Conservation (phyloP, 495 filamentous ascomycete species). For the Podospora didyma region DNA sequence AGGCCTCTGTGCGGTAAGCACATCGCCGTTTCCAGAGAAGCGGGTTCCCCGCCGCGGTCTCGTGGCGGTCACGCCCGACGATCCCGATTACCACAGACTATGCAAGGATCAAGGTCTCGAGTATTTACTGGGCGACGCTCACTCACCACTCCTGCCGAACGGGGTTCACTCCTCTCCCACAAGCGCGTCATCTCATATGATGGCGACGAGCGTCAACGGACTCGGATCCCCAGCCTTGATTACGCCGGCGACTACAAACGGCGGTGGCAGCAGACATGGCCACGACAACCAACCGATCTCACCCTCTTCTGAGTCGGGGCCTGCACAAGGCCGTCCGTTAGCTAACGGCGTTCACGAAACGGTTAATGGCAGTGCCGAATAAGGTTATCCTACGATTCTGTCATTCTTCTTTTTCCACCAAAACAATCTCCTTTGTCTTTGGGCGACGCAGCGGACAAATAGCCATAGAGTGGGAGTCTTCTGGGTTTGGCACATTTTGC, state of each 20-base stretch:
- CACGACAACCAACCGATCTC: conserved; percentile 24
- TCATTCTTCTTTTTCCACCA: neutral
- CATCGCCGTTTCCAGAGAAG: conserved; percentile 42
- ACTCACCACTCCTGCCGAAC: conserved; percentile 27
- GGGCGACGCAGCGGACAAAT: conserved; percentile 1
- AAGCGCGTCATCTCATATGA: conserved; percentile 11
- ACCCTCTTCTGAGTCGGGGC: conserved; percentile 26
- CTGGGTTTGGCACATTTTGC: neutral
- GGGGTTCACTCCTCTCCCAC: conserved; percentile 30
- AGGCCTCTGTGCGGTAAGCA: conserved; percentile 31
- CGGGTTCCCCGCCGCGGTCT: conserved; percentile 45
- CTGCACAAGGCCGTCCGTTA: conserved; percentile 24
- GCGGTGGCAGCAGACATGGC: conserved; percentile 1
- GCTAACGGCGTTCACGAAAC: conserved; percentile 26
- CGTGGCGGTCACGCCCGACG: conserved; percentile 37
- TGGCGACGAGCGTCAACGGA: conserved; percentile 16
- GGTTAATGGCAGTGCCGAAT: conserved; percentile 7
- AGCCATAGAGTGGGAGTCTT: conserved; percentile 4
- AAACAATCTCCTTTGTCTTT: conserved; percentile 8
- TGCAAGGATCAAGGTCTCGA: conserved; percentile 43
- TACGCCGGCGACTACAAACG: conserved; percentile 11
- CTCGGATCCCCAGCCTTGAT: conserved; percentile 12
- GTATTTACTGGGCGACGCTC: conserved; percentile 27
- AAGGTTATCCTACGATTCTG: neutral
- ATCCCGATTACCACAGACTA: conserved; percentile 42